These are phyloP conservation scores for Fusarium setosum DNA, from an alignment of 2,329 filamentous ascomycete genomes.

Conservation along the genomic window DNA sequence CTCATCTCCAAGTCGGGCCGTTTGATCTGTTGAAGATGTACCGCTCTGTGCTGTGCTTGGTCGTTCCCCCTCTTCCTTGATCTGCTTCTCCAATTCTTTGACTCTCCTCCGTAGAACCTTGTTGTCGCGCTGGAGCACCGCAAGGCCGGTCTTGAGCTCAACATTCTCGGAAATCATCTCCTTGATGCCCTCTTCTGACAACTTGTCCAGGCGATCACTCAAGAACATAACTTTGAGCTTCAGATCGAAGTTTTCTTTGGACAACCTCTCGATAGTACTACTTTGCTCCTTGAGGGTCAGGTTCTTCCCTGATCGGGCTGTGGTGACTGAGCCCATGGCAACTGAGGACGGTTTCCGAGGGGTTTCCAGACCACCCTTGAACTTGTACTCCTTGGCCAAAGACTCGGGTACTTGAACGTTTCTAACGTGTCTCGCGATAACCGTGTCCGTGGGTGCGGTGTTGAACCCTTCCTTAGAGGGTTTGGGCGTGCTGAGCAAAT, in stretches of 20 bases:
- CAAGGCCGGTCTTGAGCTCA: slow-evolving; percentile 89
- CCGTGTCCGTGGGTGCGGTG: slow-evolving; percentile 83
- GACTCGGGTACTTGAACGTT: slow-evolving; percentile 93
- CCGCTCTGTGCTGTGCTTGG: slow-evolving; percentile 69
- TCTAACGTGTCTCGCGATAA: slow-evolving; percentile 87
- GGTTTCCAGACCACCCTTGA: slow-evolving; percentile 74
- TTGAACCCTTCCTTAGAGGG: slow-evolving; percentile 63
- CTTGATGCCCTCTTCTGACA: slow-evolving; percentile 95
- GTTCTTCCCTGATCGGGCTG: slow-evolving; percentile 69
- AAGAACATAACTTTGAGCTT: slow-evolving; percentile 98
- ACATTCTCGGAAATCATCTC: slow-evolving; percentile 99
- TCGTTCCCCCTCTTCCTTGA: slow-evolving; percentile 73
- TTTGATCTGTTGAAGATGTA: slow-evolving; percentile 68
- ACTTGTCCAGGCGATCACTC: slow-evolving; percentile 90
- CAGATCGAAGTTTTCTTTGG: slow-evolving; percentile 97
- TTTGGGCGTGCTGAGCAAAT: slow-evolving; percentile 77
- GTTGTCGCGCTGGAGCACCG: slow-evolving; percentile 91
- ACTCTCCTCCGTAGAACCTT: slow-evolving; percentile 83
- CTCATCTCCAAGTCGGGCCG: slow-evolving; percentile 66
- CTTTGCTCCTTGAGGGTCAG: slow-evolving; percentile 97
- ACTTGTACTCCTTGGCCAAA: slow-evolving; percentile 85
- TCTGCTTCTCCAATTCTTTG: slow-evolving; percentile 86
- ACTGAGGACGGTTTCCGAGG: slow-evolving; percentile 66
- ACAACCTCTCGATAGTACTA: slow-evolving; percentile 93
- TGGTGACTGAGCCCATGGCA: slow-evolving; percentile 57